Evolutionary conservation across 2,329 filamentous ascomycete species (phyloP), one percentile per base, ranked within the genome.

Genomic region (Ophiostoma sp.): DNA sequence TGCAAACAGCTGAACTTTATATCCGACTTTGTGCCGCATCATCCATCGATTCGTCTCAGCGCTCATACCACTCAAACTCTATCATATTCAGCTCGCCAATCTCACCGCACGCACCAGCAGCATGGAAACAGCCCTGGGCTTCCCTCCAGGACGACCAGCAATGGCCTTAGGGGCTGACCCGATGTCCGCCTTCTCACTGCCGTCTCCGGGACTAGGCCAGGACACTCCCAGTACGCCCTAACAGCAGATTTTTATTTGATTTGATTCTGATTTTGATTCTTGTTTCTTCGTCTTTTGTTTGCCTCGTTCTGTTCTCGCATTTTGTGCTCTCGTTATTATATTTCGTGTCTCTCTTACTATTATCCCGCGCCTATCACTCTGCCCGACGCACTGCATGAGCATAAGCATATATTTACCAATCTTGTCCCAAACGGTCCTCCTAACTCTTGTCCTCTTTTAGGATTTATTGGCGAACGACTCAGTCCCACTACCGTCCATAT

Each of bases 141-240:
- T 71, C 31, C 67, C 69, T 8, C 62, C 36, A 70, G 69, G 67
- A 68, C 68, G 48, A 31, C 65, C 69, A 23, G 66, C 35, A 36
- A 35, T 69, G 67, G 48, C 65, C 23, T 60, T 72, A 39, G 70
- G 69, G 6, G 36, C 73, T 52, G 71, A 67, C 20, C 36, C 69
- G 4, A 68, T 74, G 33, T 60, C 72, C 10, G 64, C 68, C 48
- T 74, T 68, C 36, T 62, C 72, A 8, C 62, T 72, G 54, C 68
- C 71, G 23, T 70, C 71, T 31, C 66, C 71, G 13, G 70, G 66
- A 8, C 39, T 70, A 4, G 41, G 66, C 68, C 73, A 72, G 36
- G 72, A 72, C 67, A 72, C 69, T 69, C 71, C 71, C 66, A 71
- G 73, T 74, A 74, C 52, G 73, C 69, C 31, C 11, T 39, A 35